Percentiles rank a stretch among this genome's conserved stretches.
These are phyloP conservation scores for Xylariaceae sp. DNA, from an alignment of 2,329 filamentous ascomycete species.

Conservation along the genomic window DNA sequence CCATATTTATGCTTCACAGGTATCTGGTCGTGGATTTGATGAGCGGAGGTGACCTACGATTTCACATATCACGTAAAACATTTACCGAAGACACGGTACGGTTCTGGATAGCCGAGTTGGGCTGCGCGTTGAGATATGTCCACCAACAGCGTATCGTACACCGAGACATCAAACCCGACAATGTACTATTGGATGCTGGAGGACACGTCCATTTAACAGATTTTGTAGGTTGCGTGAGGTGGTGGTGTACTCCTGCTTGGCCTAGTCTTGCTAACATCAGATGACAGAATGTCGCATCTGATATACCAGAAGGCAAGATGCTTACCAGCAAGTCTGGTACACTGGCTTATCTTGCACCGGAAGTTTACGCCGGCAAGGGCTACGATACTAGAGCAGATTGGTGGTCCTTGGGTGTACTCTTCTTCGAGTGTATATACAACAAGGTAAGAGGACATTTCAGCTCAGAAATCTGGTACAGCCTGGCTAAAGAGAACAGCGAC, in stretches of 20 bases:
- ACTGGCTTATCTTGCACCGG: slow-evolving; percentile 88
- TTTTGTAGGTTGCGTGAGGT: slow-evolving; percentile 62
- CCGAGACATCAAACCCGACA: slow-evolving; percentile 88
- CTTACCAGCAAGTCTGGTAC: slow-evolving; percentile 96
- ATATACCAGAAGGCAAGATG: slow-evolving; percentile 76
- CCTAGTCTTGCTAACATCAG: slow-evolving; percentile 28
- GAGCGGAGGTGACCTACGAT: slow-evolving; percentile 93
- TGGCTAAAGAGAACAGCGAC: slow-evolving; percentile 58
- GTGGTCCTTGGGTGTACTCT: slow-evolving; percentile 98
- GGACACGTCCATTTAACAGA: slow-evolving; percentile 97
- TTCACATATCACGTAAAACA: slow-evolving; percentile 95
- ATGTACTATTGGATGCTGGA: slow-evolving; percentile 80
- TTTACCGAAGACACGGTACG: slow-evolving; percentile 96
- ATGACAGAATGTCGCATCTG: slow-evolving; percentile 89
- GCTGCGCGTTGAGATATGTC: slow-evolving; percentile 84
- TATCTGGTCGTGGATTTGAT: slow-evolving; percentile 97
- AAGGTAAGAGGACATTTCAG: slow-evolving; percentile 57
- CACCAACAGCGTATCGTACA: slow-evolving; percentile 86
- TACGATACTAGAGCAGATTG: slow-evolving; percentile 92
- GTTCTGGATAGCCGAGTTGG: slow-evolving; percentile 95
- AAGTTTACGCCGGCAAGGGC: slow-evolving; percentile 87
- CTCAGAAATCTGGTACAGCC: not conserved
- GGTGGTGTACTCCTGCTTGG: not conserved
- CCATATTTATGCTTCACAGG: slow-evolving; percentile 56
- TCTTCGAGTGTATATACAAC: slow-evolving; percentile 99